Evolutionary conservation across 1,284 basidiomycete genomes (phyloP), one percentile per base, ranked within the genome.

Genomic region (Kwoniella shivajii): DNA sequence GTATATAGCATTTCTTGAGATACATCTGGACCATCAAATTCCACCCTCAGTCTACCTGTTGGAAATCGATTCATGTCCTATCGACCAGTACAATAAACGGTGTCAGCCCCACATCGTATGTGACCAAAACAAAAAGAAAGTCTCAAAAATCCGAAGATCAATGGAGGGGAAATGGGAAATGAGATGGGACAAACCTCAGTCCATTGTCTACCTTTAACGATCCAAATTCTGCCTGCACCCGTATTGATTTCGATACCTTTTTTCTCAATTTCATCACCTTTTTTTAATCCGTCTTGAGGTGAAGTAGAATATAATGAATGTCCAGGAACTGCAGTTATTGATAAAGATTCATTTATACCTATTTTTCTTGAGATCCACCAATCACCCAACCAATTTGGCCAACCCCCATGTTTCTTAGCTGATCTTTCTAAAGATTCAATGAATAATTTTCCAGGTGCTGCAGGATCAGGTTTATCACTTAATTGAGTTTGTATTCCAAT

Each of bases 61-160:
- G 90, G 86, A 72, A 86, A 94, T 45, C 89, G 83, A 63, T 86
- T 82, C 84, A 95, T 86, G 67, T 96, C 93, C 88, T 94, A 61
- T 31, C 16, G 18, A n/a, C 1, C 22, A 36, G 10, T 29, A 41
- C 31, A 48, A 14, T 22, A 27, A 18, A 7, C 6, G 20, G 11
- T 18, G 20, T 20, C 31, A 34, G n/a, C 33, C 7, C 16, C n/a
- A 22, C 34, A 53, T 5, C 9, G 27, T 9, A 6, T 30, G 26
- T 30, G 27, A 29, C n/a, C n/a, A n/a, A n/a, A n/a, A n/a, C n/a
- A n/a, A n/a, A n/a, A n/a, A n/a, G n/a, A n/a, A n/a, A n/a, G 14
- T 22, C 29, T 13, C 29, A 24, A 14, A 24, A 5, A 30, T 26
- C 22, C 29, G 43, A n/a, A 9, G 10, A 26, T 14, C 29, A 6